Conservation (phyloP, 2,329 filamentous ascomycete species). For the Epichloe gansuensis region DNA sequence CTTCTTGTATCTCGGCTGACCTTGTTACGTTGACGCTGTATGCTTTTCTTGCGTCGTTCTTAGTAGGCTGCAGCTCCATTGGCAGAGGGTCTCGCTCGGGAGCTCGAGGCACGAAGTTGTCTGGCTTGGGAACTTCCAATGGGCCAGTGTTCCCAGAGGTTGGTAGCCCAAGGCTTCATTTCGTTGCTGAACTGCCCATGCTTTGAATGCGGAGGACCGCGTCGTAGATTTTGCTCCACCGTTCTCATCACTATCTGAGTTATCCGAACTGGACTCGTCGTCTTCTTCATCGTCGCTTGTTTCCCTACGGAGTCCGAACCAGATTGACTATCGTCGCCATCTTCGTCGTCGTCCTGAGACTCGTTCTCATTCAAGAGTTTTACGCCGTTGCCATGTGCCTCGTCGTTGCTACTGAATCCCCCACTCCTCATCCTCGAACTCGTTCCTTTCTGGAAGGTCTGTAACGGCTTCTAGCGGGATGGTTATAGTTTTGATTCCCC, state of each 20-base stretch:
- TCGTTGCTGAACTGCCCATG: slow-evolving; percentile 78
- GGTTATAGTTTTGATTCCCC: slow-evolving; percentile 42
- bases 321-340: slow-evolving; percentile 21
- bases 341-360: slow-evolving; percentile 15
- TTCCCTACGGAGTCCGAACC: slow-evolving; percentile 10
- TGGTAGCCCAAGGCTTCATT: slow-evolving; percentile 68
- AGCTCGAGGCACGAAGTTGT: slow-evolving; percentile 54
- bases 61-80: slow-evolving; percentile 49
- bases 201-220: slow-evolving; percentile 65
- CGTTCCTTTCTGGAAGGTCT: slow-evolving; percentile 23
- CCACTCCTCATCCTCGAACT: slow-evolving; percentile 41
- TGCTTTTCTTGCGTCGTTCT: slow-evolving; percentile 54
- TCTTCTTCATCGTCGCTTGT: slow-evolving; percentile 18
- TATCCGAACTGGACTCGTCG: slow-evolving; percentile 21
- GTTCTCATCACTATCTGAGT: slow-evolving; percentile 15
- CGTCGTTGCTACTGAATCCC: slow-evolving; percentile 46
- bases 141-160: slow-evolving; percentile 30
- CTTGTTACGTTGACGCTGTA: slow-evolving; percentile 64
- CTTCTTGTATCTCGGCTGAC: slow-evolving; percentile 60
- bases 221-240: slow-evolving; percentile 18
- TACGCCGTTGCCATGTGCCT: slow-evolving; percentile 9
- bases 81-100: slow-evolving; percentile 62
- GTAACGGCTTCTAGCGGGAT: slow-evolving; percentile 31
- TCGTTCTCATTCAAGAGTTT: slow-evolving; percentile 11
- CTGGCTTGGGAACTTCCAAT: slow-evolving; percentile 41